phyloP scores from a whole-genome alignment of 352 stramenopile genomes.

The Detonula confervacea region DNA sequence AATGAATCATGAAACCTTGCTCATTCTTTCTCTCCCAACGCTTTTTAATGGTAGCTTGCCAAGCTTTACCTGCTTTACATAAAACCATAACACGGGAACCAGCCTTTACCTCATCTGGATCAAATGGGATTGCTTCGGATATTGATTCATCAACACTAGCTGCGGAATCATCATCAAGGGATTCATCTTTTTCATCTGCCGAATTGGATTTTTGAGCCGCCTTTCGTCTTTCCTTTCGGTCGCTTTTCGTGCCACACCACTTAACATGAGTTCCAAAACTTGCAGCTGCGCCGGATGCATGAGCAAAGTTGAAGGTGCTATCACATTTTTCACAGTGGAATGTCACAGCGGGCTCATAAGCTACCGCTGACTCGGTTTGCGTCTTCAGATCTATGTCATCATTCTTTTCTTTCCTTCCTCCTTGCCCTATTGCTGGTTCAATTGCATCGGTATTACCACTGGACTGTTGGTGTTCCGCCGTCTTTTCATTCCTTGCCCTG shows the following conservation, averaged over 20 bases:
- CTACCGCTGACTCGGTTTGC: neutral
- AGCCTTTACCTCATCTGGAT: neutral
- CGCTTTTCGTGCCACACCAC: neutral
- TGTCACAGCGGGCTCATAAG: neutral
- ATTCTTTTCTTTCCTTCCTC: neutral
- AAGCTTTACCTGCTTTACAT: neutral
- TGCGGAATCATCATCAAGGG: neutral
- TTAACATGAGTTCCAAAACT: conserved; percentile 7
- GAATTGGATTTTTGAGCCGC: neutral
- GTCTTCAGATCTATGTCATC: neutral
- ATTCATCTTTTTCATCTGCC: neutral
- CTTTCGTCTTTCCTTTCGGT: neutral
- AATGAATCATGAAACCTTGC: neutral
- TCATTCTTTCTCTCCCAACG: neutral
- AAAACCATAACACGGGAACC: neutral
- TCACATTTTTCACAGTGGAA: conserved; percentile 6
- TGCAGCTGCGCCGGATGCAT: neutral
- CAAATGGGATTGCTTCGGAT: neutral
- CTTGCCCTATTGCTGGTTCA: neutral
- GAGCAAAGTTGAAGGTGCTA: neutral
- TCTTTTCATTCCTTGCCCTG: neutral
- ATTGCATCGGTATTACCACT: neutral
- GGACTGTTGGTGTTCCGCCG: neutral
- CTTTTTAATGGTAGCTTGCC: neutral
- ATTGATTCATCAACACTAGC: neutral